phyloP scores from a whole-genome alignment of 495 filamentous ascomycete species.

The Sordaria brevicollis region DNA sequence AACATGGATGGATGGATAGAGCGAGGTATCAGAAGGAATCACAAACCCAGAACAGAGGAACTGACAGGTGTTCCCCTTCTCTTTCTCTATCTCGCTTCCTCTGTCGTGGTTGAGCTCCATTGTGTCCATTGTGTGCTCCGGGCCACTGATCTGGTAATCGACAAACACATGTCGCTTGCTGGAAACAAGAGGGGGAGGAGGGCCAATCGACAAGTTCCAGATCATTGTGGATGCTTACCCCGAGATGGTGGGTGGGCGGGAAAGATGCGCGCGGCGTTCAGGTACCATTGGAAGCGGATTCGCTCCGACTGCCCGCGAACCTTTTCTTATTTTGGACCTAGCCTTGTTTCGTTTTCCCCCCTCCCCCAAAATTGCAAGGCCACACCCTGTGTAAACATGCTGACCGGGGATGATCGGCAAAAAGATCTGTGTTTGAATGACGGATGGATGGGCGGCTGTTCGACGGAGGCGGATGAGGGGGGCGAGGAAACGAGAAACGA shows the following conservation, averaged over 20 bases:
- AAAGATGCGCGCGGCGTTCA: not conserved
- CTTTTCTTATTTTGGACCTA: not conserved
- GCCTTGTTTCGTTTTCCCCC: not conserved
- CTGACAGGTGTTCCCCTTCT: not conserved
- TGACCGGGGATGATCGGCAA: not conserved
- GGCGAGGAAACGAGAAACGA: too few relatives aligned
- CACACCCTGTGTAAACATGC: not conserved
- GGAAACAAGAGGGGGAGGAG: not conserved
- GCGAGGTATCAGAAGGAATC: not conserved
- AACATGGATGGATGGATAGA: not conserved
- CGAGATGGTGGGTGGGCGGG: not conserved
- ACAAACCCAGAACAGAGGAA: not conserved
- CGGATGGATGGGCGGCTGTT: not conserved
- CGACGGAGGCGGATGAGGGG: not conserved
- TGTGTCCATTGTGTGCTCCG: not conserved
- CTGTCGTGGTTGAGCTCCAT: not conserved
- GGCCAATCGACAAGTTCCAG: not conserved
- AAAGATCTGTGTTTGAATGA: not conserved
- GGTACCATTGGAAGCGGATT: not conserved
- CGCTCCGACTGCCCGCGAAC: not conserved
- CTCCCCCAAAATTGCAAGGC: not conserved
- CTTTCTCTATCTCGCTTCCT: not conserved
- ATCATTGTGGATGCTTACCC: not conserved
- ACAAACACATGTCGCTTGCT: not conserved
- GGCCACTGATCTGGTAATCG: not conserved